A percentile compares a stretch with the other conserved stretches of the same genome.
Evolutionary conservation across 192 early-diverging fungal species (phyloP).

Genomic region (Umbelopsis vinacea): DNA sequence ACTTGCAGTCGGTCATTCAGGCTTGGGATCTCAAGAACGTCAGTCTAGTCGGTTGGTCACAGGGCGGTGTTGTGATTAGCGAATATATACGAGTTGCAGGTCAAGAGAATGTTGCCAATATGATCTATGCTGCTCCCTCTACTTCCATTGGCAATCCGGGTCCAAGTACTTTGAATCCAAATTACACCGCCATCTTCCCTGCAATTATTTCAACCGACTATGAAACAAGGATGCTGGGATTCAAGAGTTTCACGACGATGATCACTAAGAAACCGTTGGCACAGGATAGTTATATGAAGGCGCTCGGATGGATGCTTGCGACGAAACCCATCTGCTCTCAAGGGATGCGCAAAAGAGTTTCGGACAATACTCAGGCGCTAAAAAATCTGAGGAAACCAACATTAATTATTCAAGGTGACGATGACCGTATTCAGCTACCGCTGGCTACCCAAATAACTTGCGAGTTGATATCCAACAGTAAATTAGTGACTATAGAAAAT

Average conservation of each 20-base stretch:
- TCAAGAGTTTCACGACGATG: background rate
- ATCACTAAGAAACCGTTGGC: background rate
- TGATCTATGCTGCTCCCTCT: conserved; percentile 9
- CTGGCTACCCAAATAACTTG: background rate
- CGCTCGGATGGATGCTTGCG: conserved; percentile 4
- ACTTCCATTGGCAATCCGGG: conserved; percentile 13
- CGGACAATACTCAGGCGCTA: background rate
- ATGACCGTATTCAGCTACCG: background rate
- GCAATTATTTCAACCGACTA: background rate
- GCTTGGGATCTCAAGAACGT: conserved; percentile 6
- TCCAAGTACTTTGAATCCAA: background rate
- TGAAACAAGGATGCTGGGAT: conserved; percentile 2
- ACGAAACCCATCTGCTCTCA: conserved; percentile 7
- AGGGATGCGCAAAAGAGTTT: background rate
- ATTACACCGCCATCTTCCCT: conserved; percentile 1
- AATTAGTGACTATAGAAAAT: background rate
- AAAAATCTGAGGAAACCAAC: background rate
- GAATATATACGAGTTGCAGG: conserved; percentile 12
- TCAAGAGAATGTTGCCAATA: background rate
- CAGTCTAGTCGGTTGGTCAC: conserved; percentile 2
- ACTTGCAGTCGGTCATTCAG: background rate
- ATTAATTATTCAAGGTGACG: conserved; percentile 4
- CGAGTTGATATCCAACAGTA: background rate
- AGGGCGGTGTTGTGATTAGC: conserved; percentile 18
- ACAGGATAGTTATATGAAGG: conserved; percentile 10